Evolutionary conservation across 495 filamentous ascomycete genomes (phyloP).

Genomic region (Penicillium atrosanguineum): DNA sequence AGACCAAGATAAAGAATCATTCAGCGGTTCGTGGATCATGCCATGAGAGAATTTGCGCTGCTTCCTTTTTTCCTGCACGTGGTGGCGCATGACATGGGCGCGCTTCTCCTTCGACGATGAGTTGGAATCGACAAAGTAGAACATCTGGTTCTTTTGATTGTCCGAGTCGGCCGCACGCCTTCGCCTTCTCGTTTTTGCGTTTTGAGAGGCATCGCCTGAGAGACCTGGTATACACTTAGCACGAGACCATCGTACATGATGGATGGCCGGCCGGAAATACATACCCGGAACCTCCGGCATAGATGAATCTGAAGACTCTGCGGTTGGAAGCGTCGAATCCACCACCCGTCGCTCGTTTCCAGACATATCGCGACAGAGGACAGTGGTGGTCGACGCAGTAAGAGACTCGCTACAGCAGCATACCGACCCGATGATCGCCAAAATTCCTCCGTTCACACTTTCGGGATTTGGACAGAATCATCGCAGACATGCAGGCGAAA

Average conservation of each 20-base stretch:
- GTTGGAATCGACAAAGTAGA: constrained; percentile 46
- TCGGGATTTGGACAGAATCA: constrained; percentile 23
- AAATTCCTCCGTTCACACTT: constrained; percentile 23
- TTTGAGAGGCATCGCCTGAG: constrained; percentile 18
- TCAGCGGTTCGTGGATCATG: constrained; percentile 17
- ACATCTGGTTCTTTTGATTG: constrained; percentile 33
- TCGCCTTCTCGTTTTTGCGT: constrained; percentile 24
- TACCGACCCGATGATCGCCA: constrained; percentile 23
- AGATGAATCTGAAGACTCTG: neutral
- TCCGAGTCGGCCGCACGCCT: constrained; percentile 20
- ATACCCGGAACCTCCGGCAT: constrained; percentile 18
- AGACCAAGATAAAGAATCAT: constrained; percentile 26
- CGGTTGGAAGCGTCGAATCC: constrained; percentile 7
- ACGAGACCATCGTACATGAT: neutral
- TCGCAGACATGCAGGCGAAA: constrained; percentile 15
- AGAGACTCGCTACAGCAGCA: constrained; percentile 23
- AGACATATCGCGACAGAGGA: constrained; percentile 28
- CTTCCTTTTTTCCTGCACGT: constrained; percentile 45
- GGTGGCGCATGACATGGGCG: constrained; percentile 51
- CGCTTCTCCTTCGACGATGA: constrained; percentile 47
- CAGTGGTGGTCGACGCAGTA: constrained; percentile 12
- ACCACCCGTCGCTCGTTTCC: constrained; percentile 14
- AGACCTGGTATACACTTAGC: constrained; percentile 12
- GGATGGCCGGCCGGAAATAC: neutral
- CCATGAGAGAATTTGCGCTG: constrained; percentile 32